A percentile compares a stretch with the other conserved stretches of the same genome.
These are phyloP conservation scores for Mrakia frigida DNA, from an alignment of 768 basidiomycete genomes.

Conservation along the genomic window DNA sequence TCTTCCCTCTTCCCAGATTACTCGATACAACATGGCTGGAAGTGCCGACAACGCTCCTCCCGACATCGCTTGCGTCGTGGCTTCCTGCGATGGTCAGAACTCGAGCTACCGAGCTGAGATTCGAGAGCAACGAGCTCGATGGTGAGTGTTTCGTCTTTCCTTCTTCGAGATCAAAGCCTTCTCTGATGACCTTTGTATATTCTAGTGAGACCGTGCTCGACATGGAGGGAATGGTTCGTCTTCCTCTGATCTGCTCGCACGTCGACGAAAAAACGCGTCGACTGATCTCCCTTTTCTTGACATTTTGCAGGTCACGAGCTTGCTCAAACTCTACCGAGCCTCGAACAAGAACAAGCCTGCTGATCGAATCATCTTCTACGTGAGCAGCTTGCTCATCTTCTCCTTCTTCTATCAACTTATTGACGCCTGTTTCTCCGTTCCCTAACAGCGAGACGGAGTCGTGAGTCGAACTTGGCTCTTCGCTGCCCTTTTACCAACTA, in stretches of 20 bases:
- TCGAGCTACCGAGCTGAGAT: constrained; percentile 33
- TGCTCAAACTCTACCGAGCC: constrained; percentile 40
- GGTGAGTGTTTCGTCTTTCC: constrained; percentile 33
- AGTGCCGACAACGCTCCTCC: constrained; percentile 36
- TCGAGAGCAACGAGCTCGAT: constrained; percentile 42
- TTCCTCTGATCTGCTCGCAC: neutral
- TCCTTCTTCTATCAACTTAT: neutral
- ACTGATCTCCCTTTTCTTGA: neutral
- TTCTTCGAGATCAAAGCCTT: neutral
- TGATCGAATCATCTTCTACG: constrained; percentile 43
- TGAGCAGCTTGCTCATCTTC: neutral
- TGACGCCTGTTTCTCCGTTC: neutral
- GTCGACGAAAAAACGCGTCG: neutral
- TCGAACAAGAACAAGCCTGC: constrained; percentile 38
- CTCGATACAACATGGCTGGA: constrained; percentile 35
- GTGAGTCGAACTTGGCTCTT: neutral
- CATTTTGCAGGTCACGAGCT: constrained; percentile 13
- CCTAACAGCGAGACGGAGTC: neutral
- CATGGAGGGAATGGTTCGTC: constrained; percentile 38
- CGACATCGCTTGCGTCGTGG: constrained; percentile 44
- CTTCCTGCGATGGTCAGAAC: constrained; percentile 41
- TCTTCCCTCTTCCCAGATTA: neutral
- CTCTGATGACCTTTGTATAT: neutral
- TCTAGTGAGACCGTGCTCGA: constrained; percentile 42
- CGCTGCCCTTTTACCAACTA: neutral